Conservation (phyloP, 305 asterid genomes). For the Solanum chacoense region DNA sequence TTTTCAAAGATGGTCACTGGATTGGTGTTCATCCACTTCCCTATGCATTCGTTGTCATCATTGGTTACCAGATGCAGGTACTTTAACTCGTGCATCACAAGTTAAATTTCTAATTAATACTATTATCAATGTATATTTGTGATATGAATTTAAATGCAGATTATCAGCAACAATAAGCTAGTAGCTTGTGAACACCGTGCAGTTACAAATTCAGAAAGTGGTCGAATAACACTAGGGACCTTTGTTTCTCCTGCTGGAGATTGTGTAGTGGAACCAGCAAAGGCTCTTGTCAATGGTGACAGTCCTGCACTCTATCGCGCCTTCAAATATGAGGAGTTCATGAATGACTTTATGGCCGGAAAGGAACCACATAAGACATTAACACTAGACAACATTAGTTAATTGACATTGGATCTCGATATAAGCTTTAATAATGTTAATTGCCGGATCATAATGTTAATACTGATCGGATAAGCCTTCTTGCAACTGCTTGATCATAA, state of each 20-base stretch:
- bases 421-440: too few species aligned
- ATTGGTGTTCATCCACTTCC: constrained; percentile 37
- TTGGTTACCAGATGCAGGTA: constrained; percentile 54
- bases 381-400: neutral
- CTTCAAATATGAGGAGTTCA: neutral
- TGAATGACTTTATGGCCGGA: neutral
- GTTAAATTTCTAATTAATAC: too few species aligned
- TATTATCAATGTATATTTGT: neutral
- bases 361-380: neutral
- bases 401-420: too few species aligned
- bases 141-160: constrained; percentile 6
- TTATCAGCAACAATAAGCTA: constrained; percentile 35
- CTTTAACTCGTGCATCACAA: neutral
- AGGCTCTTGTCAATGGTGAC: neutral
- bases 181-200: constrained; percentile 33
- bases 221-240: constrained; percentile 33
- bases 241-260: constrained; percentile 36
- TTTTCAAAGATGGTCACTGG: constrained; percentile 42
- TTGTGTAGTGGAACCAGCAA: constrained; percentile 22
- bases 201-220: constrained; percentile 24
- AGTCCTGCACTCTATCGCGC: neutral
- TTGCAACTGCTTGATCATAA: too few species aligned
- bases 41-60: constrained; percentile 32
- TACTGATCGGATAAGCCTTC: too few species aligned
- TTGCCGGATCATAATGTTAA: neutral